phyloP scores from a whole-genome alignment of 2,329 filamentous ascomycete genomes.

The Colletotrichum filicis region DNA sequence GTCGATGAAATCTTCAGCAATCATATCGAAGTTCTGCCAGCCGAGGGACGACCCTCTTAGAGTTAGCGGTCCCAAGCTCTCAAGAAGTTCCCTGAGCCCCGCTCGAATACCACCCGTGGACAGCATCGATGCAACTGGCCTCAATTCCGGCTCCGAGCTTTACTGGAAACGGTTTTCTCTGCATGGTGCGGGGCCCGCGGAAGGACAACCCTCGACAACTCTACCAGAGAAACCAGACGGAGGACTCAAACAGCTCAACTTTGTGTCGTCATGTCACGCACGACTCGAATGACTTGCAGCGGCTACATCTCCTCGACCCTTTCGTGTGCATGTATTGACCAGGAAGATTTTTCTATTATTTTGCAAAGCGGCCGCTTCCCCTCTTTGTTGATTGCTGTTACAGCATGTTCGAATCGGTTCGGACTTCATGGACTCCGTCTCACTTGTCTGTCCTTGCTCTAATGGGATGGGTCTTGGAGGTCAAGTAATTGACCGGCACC shows the following conservation, averaged over 20 bases:
- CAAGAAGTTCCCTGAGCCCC: conserved; percentile 19
- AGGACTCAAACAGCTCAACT: conserved; percentile 6
- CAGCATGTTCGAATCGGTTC: background rate
- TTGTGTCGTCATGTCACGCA: conserved; percentile 29
- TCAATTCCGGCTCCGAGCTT: conserved; percentile 26
- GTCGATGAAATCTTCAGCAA: conserved; percentile 24
- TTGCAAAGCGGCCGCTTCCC: conserved; percentile 20
- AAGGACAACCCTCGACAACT: background rate
- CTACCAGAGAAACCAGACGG: conserved; percentile 9
- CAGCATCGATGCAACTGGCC: conserved; percentile 25
- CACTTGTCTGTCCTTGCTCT: background rate
- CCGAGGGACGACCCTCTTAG: background rate
- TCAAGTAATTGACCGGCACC: background rate
- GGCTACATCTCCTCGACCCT: conserved; percentile 22
- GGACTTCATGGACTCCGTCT: background rate
- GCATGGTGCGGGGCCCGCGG: conserved; percentile 25
- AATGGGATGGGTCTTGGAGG: background rate
- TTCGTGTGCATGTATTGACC: conserved; percentile 16
- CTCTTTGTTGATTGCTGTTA: background rate
- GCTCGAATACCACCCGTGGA: conserved; percentile 15
- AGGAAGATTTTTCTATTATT: conserved; percentile 7
- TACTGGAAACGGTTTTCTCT: conserved; percentile 24
- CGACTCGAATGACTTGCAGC: conserved; percentile 34
- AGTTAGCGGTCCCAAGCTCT: conserved; percentile 12
- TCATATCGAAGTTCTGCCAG: background rate